These are phyloP conservation scores for Zygotorulaspora mrakii DNA, from an alignment of 1,139 yeast species.

Conservation along the genomic window DNA sequence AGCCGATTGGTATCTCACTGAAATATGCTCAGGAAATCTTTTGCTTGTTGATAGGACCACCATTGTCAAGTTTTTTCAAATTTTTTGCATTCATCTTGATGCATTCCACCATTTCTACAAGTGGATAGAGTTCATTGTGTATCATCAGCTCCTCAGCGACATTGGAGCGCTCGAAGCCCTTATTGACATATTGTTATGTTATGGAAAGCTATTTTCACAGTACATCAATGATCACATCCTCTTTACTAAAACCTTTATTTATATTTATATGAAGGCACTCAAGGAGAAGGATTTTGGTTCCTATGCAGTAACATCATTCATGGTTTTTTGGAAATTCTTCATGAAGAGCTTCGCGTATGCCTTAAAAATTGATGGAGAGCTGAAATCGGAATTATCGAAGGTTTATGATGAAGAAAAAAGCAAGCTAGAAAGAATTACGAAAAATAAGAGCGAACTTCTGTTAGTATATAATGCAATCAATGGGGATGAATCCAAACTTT, in stretches of 20 bases:
- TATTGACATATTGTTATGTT: conserved; percentile 31
- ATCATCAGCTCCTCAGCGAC: conserved; percentile 33
- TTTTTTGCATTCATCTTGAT: conserved; percentile 29
- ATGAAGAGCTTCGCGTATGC: conserved; percentile 31
- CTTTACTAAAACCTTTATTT: conserved; percentile 34
- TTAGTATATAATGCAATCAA: conserved; percentile 20
- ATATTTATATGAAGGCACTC: conserved; percentile 28
- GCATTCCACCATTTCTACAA: conserved; percentile 33
- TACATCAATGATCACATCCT: conserved; percentile 35
- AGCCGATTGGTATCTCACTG: conserved; percentile 35
- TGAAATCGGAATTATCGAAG: conserved; percentile 28
- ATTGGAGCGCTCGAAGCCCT: conserved; percentile 30
- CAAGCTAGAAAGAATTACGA: conserved; percentile 25
- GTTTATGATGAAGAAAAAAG: conserved; percentile 33
- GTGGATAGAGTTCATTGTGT: conserved; percentile 36
- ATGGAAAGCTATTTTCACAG: conserved; percentile 32
- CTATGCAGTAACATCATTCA: conserved; percentile 28
- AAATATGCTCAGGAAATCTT: conserved; percentile 27
- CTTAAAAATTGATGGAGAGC: conserved; percentile 30
- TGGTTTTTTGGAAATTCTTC: conserved; percentile 36
- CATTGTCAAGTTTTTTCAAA: conserved; percentile 24
- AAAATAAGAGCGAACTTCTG: conserved; percentile 18
- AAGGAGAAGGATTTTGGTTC: conserved; percentile 24
- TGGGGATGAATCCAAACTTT: conserved; percentile 10
- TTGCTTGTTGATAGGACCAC: conserved; percentile 20